Percentiles rank a stretch among this genome's conserved stretches.
Evolutionary conservation across 352 stramenopile species (phyloP).

Genomic region (Phytophthora pisi): DNA sequence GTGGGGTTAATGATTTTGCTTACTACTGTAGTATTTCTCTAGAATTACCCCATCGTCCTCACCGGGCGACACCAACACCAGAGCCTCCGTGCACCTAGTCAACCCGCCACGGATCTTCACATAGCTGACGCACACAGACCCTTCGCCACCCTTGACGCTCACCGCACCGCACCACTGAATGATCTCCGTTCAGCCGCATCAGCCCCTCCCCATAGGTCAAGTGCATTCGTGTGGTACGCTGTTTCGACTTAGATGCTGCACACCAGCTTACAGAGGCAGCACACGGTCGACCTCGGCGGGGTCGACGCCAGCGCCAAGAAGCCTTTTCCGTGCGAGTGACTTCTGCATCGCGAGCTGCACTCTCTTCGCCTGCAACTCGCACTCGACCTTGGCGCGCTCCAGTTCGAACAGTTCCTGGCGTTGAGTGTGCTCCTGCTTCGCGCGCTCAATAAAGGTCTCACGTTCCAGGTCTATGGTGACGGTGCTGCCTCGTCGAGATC

Average conservation of each 20-base stretch:
- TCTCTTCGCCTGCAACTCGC: slow-evolving; percentile 49
- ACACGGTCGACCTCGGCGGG: slow-evolving; percentile 50
- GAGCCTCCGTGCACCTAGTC: too few species aligned
- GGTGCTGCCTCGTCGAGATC: slow-evolving; percentile 2
- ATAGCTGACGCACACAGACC: too few species aligned
- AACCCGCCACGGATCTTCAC: too few species aligned
- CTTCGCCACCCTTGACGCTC: too few species aligned
- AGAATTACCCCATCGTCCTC: too few species aligned
- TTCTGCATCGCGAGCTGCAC: slow-evolving; percentile 48
- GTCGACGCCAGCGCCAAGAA: slow-evolving; percentile 48
- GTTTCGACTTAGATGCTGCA: neutral
- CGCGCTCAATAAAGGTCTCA: slow-evolving; percentile 20
- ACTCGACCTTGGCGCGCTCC: slow-evolving; percentile 49
- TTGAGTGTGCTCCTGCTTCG: slow-evolving; percentile 41
- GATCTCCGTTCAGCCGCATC: too few species aligned
- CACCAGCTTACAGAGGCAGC: slow-evolving; percentile 35
- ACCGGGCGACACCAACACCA: too few species aligned
- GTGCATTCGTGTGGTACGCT: neutral
- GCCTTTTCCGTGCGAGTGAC: slow-evolving; percentile 49
- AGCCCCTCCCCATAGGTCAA: neutral
- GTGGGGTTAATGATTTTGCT: too few species aligned
- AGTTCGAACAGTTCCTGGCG: slow-evolving; percentile 50
- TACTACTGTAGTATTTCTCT: too few species aligned
- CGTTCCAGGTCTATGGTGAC: slow-evolving; percentile 24
- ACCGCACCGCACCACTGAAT: too few species aligned